Evolutionary conservation across 345 rosid species (phyloP), one percentile per base, ranked within the genome.

Genomic region (Microcos paniculata): DNA sequence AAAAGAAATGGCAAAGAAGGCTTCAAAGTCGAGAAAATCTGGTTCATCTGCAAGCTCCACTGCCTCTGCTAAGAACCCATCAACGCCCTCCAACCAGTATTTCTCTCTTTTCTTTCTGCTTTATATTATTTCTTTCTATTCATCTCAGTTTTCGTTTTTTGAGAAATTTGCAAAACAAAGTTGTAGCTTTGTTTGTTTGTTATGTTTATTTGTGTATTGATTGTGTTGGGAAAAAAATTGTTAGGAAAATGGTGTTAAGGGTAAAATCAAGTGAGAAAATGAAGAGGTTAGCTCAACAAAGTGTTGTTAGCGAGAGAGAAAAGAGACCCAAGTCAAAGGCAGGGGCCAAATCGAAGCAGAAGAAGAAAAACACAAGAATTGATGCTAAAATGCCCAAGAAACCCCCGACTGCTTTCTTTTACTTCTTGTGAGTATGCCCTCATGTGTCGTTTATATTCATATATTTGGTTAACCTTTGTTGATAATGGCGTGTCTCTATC

Each of bases 371-470:
- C 2, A 21, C 8, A 66, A 88, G 87, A 83, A 14, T 79, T 31
- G 91, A 88, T 48, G 83, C 87, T 61, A 84, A 85, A 79, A 92
- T 76, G 84, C 98, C 98, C 2, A 94, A 94, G 88, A 92, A 94
- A 77, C 97, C 97, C 56, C 91, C 97, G 10, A 94, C 97, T 70
- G 97, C 95, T 48, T 94, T 94, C 84, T 94, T 94, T 86, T 94
- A 57, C 80, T 94, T 87, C 88, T 78, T 94, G 98, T 91, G 85
- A 23, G 92, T 77, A 35, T 14, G 56, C 14, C 14, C 56, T 48
- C 48, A 28, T 28, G 24, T 26, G 18, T 35, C 6, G 19, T 68
- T 28, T 23, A 74, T 49, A 28, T 46, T 7, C 45, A 24, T 21
- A 18, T 4, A 43, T 12, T 8, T 45, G 8, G 26, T 57, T 30